Conservation (phyloP, 1,284 basidiomycete genomes). For the Cryptococcus amylolentus region DNA sequence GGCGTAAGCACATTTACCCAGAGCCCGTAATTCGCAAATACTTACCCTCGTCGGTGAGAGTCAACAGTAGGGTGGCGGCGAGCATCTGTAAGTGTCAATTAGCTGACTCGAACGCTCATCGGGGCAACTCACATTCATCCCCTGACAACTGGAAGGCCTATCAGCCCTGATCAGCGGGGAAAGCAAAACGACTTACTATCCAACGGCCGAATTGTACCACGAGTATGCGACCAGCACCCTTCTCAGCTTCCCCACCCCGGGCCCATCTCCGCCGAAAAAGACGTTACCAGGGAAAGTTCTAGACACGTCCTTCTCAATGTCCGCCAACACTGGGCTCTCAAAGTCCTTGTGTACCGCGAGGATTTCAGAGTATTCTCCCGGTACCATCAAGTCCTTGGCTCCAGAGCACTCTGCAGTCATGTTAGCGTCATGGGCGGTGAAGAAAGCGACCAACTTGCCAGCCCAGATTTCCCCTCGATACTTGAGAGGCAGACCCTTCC, state of each 20-base stretch:
- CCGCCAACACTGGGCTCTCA: slow-evolving; percentile 60
- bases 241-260: slow-evolving; percentile 85
- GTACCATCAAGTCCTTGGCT: slow-evolving; percentile 84
- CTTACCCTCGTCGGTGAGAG: slow-evolving; percentile 61
- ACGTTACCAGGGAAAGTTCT: slow-evolving; percentile 93
- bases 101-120: slow-evolving; percentile 52
- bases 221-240: slow-evolving; percentile 87
- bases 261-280: slow-evolving; percentile 76
- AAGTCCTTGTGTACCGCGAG: slow-evolving; percentile 59
- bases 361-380: slow-evolving; percentile 84
- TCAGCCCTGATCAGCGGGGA: neutral
- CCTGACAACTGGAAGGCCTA: slow-evolving; percentile 24
- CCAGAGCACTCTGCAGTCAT: slow-evolving; percentile 80
- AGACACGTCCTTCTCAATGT: slow-evolving; percentile 91
- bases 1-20: slow-evolving; percentile 81
- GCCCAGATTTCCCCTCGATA: slow-evolving; percentile 73
- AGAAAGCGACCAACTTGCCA: slow-evolving; percentile 16
- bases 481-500: slow-evolving; percentile 79
- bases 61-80: slow-evolving; percentile 86
- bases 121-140: slow-evolving; percentile 25
- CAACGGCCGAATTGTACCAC: slow-evolving; percentile 80
- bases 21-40: slow-evolving; percentile 53
- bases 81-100: slow-evolving; percentile 53
- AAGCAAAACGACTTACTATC: slow-evolving; percentile 55
- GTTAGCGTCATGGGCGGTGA: neutral